Conservation (phyloP, 2,329 filamentous ascomycete genomes). For the Colletotrichum spinosum region DNA sequence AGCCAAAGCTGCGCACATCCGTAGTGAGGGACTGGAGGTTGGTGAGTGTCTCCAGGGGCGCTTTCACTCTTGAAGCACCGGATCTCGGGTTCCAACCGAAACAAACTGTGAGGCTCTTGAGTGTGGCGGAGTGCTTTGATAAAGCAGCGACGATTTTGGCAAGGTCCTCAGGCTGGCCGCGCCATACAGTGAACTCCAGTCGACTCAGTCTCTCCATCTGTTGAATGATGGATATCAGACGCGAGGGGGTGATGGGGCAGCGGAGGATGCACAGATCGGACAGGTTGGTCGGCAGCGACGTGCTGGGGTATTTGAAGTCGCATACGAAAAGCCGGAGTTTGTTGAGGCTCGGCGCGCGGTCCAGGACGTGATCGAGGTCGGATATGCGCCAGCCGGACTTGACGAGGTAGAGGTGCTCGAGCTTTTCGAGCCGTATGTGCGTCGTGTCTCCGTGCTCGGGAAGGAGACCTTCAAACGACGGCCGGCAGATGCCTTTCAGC, state of each 20-base stretch:
- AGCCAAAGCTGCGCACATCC: constrained; percentile 14
- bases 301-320: background rate
- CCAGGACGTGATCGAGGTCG: constrained; percentile 20
- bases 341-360: constrained; percentile 16
- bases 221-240: constrained; percentile 3
- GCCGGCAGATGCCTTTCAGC: constrained; percentile 22
- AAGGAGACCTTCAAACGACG: constrained; percentile 17
- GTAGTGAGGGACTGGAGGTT: constrained; percentile 24
- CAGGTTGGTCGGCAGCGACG: constrained; percentile 1
- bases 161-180: background rate
- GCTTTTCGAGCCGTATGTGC: constrained; percentile 4
- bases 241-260: background rate
- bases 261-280: constrained; percentile 5
- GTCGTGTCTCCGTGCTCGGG: background rate
- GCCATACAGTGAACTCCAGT: constrained; percentile 8
- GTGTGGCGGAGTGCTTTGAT: constrained; percentile 12
- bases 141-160: background rate
- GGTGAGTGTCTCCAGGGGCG: constrained; percentile 10
- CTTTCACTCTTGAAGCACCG: constrained; percentile 5
- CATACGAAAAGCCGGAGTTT: constrained; percentile 13
- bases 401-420: constrained; percentile 13
- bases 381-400: constrained; percentile 6
- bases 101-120: constrained; percentile 18
- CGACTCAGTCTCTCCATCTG: constrained; percentile 1
- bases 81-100: constrained; percentile 1